phyloP scores from a whole-genome alignment of 2,329 filamentous ascomycete genomes.

The Phoma herbarum region DNA sequence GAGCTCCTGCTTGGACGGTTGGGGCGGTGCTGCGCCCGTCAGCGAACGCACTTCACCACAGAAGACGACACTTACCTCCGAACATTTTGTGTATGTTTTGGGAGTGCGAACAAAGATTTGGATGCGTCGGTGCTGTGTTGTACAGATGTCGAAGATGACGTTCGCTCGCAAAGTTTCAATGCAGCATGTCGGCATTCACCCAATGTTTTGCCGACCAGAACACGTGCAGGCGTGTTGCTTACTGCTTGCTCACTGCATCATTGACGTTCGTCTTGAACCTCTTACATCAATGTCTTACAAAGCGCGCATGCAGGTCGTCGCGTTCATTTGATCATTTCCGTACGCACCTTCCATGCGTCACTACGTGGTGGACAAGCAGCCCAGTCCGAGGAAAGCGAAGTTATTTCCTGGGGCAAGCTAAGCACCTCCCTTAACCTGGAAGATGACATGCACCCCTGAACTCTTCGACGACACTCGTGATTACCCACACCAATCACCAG shows the following conservation, averaged over 20 bases:
- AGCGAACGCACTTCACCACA: not conserved
- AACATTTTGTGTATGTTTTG: conserved; percentile 60
- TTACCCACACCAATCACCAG: not conserved
- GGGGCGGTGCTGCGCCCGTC: conserved; percentile 68
- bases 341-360: not conserved
- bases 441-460: not conserved
- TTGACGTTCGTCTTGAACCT: not conserved
- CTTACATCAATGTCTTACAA: not conserved
- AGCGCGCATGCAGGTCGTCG: conserved; percentile 1
- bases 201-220: conserved; percentile 19
- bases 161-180: conserved; percentile 25
- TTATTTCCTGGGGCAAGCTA: not conserved
- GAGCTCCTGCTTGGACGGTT: conserved; percentile 75
- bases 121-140: conserved; percentile 7
- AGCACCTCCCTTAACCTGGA: not conserved
- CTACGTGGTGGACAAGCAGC: not conserved
- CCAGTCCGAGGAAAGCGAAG: conserved; percentile 9
- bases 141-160: conserved; percentile 24
- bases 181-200: conserved; percentile 22
- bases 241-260: not conserved
- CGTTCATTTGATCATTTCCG: not conserved
- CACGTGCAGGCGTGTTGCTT: conserved; percentile 15
- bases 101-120: not conserved
- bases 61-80: conserved; percentile 55
- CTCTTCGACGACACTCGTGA: not conserved